Base-by-base conservation (phyloP, 2,329 filamentous ascomycete species). In the Colletotrichum viniferum region DNA sequence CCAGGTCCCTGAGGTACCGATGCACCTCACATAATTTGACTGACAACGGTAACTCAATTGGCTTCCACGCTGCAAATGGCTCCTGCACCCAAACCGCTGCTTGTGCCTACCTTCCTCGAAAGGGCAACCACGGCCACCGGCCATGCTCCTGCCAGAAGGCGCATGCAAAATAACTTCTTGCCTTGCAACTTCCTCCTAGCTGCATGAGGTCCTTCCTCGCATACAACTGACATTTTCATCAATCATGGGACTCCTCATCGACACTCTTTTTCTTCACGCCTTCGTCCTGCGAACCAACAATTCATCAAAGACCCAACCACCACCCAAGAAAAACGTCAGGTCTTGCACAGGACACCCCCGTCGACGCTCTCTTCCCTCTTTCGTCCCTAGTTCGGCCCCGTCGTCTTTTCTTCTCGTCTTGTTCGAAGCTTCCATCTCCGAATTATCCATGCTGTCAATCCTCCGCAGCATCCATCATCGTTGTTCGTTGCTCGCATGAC, bases 351-450 rank as follows among this genome's bases (percentile, higher is more conserved):
- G 55, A 58, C 32, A 69, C 66, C 66, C 66, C 55, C 34, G 66
- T 69, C 55, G 68, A 36, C 61, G 18, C 32, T 68, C 21, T 72
- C 30, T 56, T 62, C 55, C 67, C 63, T 62, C 73, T 63, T 74
- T 75, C 69, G 69, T 75, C 73, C 69, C 73, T 68, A 67, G 24
- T 68, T 68, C 55, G 62, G 55, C 21, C 38, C 65, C 38, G 18
- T 75, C 69, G 56, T 73, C 69, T 73, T 55, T 73, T 73, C 62
- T 75, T 75, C 43, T 48, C 69, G 55, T 73, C 73, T 48, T 72
- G 69, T 75, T 63, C 69, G 34, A 62, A 62, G 62, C 32, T 63
- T 73, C 32, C 26, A 12, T 16, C 26, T 38, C 38, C 38, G n/a
- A n/a, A n/a, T n/a, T 55, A 63, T 68, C 73, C 69, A 74, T 70